Conservation (phyloP, 805 yeast species). For the Isabelozyma gotoi region DNA sequence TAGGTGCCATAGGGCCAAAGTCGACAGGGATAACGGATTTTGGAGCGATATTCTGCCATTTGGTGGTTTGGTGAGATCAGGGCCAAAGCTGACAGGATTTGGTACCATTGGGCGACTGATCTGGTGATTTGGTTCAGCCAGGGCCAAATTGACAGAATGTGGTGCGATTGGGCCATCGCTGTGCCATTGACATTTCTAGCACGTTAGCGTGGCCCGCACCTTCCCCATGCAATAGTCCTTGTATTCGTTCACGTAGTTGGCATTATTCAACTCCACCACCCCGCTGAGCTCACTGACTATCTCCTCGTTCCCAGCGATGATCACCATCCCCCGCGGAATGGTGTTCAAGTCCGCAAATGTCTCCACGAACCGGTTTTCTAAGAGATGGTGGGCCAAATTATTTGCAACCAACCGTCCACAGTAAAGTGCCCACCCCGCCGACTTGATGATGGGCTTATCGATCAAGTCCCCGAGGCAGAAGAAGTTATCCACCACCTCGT, state of each 20-base stretch:
- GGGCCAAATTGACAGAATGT: too few species aligned
- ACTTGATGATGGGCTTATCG: slow-evolving; percentile 39
- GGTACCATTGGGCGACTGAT: too few species aligned
- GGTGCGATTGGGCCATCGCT: too few species aligned
- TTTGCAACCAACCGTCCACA: slow-evolving; percentile 41
- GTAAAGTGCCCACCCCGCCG: slow-evolving; percentile 47
- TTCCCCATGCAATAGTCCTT: slow-evolving; percentile 44
- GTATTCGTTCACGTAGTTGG: slow-evolving; percentile 35
- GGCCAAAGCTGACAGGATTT: too few species aligned
- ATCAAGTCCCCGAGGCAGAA: slow-evolving; percentile 41
- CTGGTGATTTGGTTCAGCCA: too few species aligned
- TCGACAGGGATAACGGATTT: too few species aligned
- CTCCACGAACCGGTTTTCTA: slow-evolving; percentile 31
- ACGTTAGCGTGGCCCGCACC: slow-evolving; percentile 32
- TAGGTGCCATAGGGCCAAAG: too few species aligned
- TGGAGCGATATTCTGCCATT: too few species aligned
- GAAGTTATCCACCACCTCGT: slow-evolving; percentile 19
- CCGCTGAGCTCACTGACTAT: slow-evolving; percentile 36
- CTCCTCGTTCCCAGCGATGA: slow-evolving; percentile 39
- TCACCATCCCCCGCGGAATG: slow-evolving; percentile 43
- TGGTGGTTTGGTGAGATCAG: too few species aligned
- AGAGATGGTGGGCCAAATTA: slow-evolving; percentile 28
- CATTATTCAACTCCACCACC: slow-evolving; percentile 30
- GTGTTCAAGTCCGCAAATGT: slow-evolving; percentile 28
- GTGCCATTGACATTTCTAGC: too few species aligned